phyloP scores from a whole-genome alignment of 1,284 basidiomycete species.

The Cutaneotrichosporon sp. region DNA sequence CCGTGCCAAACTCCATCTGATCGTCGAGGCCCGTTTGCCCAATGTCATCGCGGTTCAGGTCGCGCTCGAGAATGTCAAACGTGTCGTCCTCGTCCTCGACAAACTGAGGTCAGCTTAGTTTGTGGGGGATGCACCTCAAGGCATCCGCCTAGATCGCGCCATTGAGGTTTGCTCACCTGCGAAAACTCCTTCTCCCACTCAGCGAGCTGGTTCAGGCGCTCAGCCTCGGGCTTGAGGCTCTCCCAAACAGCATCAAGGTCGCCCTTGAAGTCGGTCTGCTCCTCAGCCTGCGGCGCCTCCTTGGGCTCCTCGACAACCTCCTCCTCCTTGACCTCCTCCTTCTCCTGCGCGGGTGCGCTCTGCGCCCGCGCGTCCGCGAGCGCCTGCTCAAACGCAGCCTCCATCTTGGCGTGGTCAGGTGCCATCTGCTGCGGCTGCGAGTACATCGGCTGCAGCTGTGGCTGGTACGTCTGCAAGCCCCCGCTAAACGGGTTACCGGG shows the following conservation, averaged over 20 bases:
- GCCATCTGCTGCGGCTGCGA: conserved; percentile 42
- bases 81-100: conserved; percentile 51
- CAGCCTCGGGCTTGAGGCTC: conserved; percentile 53
- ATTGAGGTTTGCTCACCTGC: conserved; percentile 53
- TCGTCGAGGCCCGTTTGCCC: conserved; percentile 43
- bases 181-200: conserved; percentile 90
- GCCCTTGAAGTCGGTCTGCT: conserved; percentile 44
- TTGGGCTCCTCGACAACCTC: conserved; percentile 52
- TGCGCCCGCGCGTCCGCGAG: conserved; percentile 63
- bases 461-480: conserved; percentile 25
- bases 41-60: conserved; percentile 46
- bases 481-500: conserved; percentile 21
- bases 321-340: conserved; percentile 58
- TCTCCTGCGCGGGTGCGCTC: conserved; percentile 17
- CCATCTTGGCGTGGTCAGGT: conserved; percentile 54
- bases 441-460: conserved; percentile 25
- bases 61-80: conserved; percentile 43
- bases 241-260: conserved; percentile 55
- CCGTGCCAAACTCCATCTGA: conserved; percentile 45
- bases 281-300: conserved; percentile 51
- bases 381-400: conserved; percentile 74
- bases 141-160: conserved; percentile 1
- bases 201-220: conserved; percentile 62
- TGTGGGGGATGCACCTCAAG: background rate
- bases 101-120: conserved; percentile 31